A percentile compares a stretch with the other conserved stretches of the same genome.
phyloP scores from a whole-genome alignment of 306 rosid species.

The Neltuma alba region DNA sequence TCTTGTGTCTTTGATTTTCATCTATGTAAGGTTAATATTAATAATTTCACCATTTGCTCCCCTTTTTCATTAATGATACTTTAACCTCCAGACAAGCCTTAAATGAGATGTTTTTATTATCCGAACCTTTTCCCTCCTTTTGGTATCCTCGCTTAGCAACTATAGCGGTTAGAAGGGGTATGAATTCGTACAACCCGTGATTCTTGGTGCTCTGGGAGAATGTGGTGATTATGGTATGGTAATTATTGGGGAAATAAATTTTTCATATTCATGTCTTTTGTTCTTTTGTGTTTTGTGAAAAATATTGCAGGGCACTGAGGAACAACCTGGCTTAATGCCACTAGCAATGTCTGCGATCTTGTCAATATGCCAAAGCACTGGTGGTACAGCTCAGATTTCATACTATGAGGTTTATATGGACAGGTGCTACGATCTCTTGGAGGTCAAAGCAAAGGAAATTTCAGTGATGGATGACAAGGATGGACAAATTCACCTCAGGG shows the following conservation, averaged over 20 bases:
- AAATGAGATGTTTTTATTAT: not conserved
- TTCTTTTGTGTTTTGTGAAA: not conserved
- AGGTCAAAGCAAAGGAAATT: conserved; percentile 75
- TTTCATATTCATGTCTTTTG: not conserved
- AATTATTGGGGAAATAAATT: not conserved
- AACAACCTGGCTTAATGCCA: conserved; percentile 76
- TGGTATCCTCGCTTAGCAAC: not conserved
- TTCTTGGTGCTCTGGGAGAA: not conserved
- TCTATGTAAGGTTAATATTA: not conserved
- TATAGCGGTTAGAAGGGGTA: not conserved
- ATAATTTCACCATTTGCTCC: not conserved
- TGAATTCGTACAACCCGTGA: not conserved
- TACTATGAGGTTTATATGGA: conserved; percentile 93
- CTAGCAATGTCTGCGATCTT: conserved; percentile 72
- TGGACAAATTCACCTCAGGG: conserved; percentile 84
- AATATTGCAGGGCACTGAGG: conserved; percentile 72
- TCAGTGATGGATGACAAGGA: conserved; percentile 79
- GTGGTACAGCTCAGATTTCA: conserved; percentile 68
- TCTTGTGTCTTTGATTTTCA: not conserved
- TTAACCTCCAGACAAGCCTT: not conserved
- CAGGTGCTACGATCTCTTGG: conserved; percentile 87
- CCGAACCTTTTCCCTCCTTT: not conserved
- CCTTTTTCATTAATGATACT: not conserved
- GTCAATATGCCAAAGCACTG: conserved; percentile 58
- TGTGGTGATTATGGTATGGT: not conserved